Base-by-base conservation (phyloP, 1,284 basidiomycete species). In the Cryptococcus floricola region DNA sequence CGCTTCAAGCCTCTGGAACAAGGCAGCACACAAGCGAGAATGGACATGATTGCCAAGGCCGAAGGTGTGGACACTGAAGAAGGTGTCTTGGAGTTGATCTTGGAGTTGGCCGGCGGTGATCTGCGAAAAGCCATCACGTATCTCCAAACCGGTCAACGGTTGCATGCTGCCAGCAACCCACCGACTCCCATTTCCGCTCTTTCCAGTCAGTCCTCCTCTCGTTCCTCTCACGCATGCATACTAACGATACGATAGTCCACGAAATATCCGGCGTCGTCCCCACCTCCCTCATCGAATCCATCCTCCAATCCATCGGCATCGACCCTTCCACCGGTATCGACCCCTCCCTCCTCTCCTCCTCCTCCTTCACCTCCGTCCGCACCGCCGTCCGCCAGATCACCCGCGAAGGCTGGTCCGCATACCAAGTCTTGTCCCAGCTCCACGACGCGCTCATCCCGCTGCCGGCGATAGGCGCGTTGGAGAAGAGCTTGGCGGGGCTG, bases 201-300 rank as follows among this genome's bases (percentile, higher is more conserved):
- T 13, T 80, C 79, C 7, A 73, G 77, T 78, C 48, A 68, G 76
- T 41, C 18, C 5, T 28, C n/a, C 39, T 9, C n/a, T n/a, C 31
- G 28, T 18, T 19, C 27, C 9, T 48, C 28, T 4, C n/a, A 38
- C 34, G 23, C 14, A 9, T 25, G 23, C 14, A 9, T 25, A 12
- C 34, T 10, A 23, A 27, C 19, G 6, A 16, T 38, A 27, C 23
- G n/a, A 2, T 62, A 78, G 88, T 98, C 18, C 90, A 97, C 76
- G 96, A 99, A 75, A 98, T 98, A 55, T 95, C 95, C 0, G 96
- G 96, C 0, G 88, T 97, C 12, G 91, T 98, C 0, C 95, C 96
- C 0, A 82, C 85, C 57, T 61, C 67, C 14, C 84, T 91, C 3
- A 84, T 98, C 43, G 79, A 83, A 37, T 79, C 81, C 38, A 85